These are phyloP conservation scores for Laetiporus sulphureus DNA, from an alignment of 1,284 basidiomycete species.

Conservation along the genomic window DNA sequence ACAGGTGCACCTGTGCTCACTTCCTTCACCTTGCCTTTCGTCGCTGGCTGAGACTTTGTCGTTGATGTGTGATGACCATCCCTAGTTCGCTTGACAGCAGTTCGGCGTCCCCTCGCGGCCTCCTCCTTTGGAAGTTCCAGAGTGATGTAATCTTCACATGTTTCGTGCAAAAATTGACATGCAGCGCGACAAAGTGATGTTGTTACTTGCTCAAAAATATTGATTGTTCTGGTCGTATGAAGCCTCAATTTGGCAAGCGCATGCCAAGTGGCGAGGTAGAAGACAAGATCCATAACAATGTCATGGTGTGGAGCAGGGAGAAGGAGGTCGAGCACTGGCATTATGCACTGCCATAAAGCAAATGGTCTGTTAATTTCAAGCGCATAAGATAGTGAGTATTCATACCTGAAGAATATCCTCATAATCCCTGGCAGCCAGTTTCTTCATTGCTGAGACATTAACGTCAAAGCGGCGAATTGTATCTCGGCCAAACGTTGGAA, in stretches of 20 bases:
- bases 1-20: too few species aligned
- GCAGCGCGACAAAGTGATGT: slow-evolving; percentile 12
- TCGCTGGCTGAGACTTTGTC: background rate
- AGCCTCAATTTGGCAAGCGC: slow-evolving; percentile 25
- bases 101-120: slow-evolving; percentile 13
- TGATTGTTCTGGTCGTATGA: slow-evolving; percentile 22
- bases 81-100: too few species aligned
- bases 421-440: slow-evolving; percentile 24
- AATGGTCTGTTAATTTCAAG: background rate
- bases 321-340: slow-evolving; percentile 25
- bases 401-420: slow-evolving; percentile 25
- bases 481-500: slow-evolving; percentile 23
- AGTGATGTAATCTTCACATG: slow-evolving; percentile 14
- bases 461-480: slow-evolving; percentile 21
- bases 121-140: slow-evolving; percentile 23
- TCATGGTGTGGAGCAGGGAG: slow-evolving; percentile 16
- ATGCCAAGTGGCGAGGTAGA: slow-evolving; percentile 23
- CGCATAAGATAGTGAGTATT: background rate
- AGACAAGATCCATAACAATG: slow-evolving; percentile 21
- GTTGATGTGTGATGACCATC: background rate
- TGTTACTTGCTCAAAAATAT: slow-evolving; percentile 12
- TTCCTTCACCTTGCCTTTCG: background rate
- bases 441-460: slow-evolving; percentile 22
- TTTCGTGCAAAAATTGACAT: slow-evolving; percentile 15
- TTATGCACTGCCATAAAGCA: slow-evolving; percentile 23